Conservation (phyloP, 2,329 filamentous ascomycete genomes). For the Cytospora paraplurivora region DNA sequence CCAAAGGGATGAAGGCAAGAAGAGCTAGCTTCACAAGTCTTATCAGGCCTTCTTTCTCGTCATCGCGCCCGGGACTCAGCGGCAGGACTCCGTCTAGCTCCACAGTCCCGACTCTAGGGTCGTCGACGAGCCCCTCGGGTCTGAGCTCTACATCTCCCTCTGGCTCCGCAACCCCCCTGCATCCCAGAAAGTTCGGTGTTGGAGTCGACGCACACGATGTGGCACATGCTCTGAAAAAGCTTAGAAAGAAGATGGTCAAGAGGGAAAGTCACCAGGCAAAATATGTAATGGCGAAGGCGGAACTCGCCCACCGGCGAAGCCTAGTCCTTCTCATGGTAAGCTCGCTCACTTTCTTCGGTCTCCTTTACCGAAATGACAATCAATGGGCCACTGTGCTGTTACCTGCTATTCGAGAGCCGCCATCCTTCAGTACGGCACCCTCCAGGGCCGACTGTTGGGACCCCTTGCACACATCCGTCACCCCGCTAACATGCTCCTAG, state of each 20-base stretch:
- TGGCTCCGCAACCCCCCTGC: conserved; percentile 15
- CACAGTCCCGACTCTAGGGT: conserved; percentile 2
- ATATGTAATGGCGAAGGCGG: conserved; percentile 26
- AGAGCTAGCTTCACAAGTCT: conserved; percentile 19
- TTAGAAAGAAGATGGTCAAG: conserved; percentile 18
- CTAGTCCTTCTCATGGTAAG: conserved; percentile 26
- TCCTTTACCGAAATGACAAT: no score
- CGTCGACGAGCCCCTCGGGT: not conserved
- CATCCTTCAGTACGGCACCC: not conserved
- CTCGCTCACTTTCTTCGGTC: not conserved
- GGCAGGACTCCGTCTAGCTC: conserved; percentile 9
- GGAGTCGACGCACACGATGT: conserved; percentile 28
- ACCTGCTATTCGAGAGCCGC: no score
- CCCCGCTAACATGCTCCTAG: conserved; percentile 5
- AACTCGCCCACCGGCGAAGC: conserved; percentile 26
- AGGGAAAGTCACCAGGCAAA: conserved; percentile 22
- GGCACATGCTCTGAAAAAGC: conserved; percentile 21
- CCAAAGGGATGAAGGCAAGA: conserved; percentile 14
- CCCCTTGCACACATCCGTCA: no score
- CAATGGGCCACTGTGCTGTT: no score
- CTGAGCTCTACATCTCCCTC: conserved; percentile 4
- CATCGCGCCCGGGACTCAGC: conserved; percentile 26
- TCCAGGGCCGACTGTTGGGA: no score
- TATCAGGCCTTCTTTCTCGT: conserved; percentile 21
- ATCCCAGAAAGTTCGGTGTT: conserved; percentile 21